Evolutionary conservation across 116 monocot genomes (phyloP).

Genomic region (Iris pallida): DNA sequence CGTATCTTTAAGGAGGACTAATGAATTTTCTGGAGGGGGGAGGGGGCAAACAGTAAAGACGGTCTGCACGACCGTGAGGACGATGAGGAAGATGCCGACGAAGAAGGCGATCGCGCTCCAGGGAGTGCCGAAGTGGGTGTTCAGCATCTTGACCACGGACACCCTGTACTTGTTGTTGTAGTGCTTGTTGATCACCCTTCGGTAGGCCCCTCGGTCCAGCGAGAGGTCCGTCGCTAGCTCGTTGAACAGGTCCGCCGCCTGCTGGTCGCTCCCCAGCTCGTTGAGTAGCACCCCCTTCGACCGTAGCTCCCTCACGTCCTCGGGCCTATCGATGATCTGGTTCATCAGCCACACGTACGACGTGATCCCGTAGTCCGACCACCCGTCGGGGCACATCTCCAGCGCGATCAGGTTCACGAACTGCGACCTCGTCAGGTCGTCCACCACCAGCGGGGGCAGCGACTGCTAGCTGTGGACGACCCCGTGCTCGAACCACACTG

Average conservation of each 20-base stretch:
- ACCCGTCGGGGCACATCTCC: conserved; percentile 7
- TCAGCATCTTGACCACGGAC: not conserved
- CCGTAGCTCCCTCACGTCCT: conserved; percentile 22
- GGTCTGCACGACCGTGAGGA: not conserved
- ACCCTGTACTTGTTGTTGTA: conserved; percentile 1
- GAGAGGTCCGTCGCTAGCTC: conserved; percentile 5
- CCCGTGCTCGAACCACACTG: not conserved
- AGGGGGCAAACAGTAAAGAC: not conserved
- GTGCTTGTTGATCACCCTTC: not conserved
- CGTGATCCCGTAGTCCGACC: not conserved
- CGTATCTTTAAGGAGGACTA: too few species aligned
- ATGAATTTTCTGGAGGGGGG: too few species aligned
- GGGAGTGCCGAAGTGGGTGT: conserved; percentile 2
- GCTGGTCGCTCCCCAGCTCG: conserved; percentile 21
- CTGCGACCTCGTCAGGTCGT: conserved; percentile 11
- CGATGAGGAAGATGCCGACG: not conserved
- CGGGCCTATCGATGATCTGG: conserved; percentile 11
- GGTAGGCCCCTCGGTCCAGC: not conserved
- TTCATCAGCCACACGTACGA: conserved; percentile 21
- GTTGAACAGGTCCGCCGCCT: conserved; percentile 22
- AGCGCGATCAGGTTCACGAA: conserved; percentile 25
- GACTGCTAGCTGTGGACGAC: not conserved
- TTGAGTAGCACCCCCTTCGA: conserved; percentile 9
- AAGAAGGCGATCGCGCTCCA: conserved; percentile 6
- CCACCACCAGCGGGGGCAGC: conserved; percentile 12